Evolutionary conservation across 2,329 filamentous ascomycete species (phyloP), one percentile per base, ranked within the genome.

Genomic region (Lachnellula subtilissima): DNA sequence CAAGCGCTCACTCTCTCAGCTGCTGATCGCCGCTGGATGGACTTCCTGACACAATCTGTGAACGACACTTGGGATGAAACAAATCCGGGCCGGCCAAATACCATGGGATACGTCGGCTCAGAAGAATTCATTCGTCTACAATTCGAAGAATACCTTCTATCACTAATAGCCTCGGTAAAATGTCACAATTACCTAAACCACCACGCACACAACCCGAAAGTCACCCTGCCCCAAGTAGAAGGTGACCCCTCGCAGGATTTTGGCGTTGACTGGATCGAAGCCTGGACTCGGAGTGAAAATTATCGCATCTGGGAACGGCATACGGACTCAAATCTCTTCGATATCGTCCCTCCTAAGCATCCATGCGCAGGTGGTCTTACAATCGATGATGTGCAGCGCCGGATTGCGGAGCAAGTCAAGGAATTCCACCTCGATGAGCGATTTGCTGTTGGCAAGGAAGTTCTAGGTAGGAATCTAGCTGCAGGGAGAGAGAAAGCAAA

Each of bases 51-150:
- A 0, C 90, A 96, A 66, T 89, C 91, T 40, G 90, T 99, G 22
- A 89, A 94, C 66, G 91, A 97, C 62, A 97, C 94, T 0, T 99
- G 94, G 94, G 94, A 99, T 69, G 91, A 96, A 43, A 78, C 85
- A 4, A 93, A 97, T 67, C 94, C 94, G 0, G 84, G 85, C 60
- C 82, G 89, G 48, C 94, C 94, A n/a, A 97, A 91, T 67, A 96
- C 91, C 2, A 87, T 97, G 78, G 92, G 92, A 32, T 99, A 97
- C 68, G 86, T 91, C 39, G 94, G 94, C 32, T 97, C 91, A 60
- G 94, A 99, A 74, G 94, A 97, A 70, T 97, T 97, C 68, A 99
- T 99, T 65, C 85, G 94, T 32, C 83, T 97, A 42, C 93, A 97
- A 67, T 99, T 99, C 61, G 94, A 99, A 73, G 92, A 97, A 67